Evolutionary conservation across 2,329 filamentous ascomycete species (phyloP).

Genomic region (Raffaelea arxii): DNA sequence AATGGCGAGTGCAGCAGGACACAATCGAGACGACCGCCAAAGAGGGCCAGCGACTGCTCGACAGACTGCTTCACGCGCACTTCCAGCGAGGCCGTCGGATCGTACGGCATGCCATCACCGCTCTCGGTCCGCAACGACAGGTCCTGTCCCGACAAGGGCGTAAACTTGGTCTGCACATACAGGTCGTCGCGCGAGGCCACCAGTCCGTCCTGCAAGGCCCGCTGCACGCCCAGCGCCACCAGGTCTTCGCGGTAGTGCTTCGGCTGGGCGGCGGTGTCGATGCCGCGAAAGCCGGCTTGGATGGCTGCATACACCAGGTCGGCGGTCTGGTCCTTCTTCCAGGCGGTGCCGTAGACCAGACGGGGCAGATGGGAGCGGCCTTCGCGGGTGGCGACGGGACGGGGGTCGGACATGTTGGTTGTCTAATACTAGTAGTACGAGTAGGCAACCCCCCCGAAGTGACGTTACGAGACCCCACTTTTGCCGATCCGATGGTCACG

Average conservation of each 20-base stretch:
- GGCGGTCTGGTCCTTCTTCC: constrained; percentile 64
- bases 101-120: constrained; percentile 45
- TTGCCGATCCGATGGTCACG: too few species aligned
- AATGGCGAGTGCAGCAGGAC: constrained; percentile 61
- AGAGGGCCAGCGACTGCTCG: constrained; percentile 54
- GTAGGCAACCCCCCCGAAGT: too few species aligned
- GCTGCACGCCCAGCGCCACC: constrained; percentile 57
- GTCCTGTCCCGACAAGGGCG: constrained; percentile 53
- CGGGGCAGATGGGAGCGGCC: constrained; percentile 33
- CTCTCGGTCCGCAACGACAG: too few species aligned
- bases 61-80: constrained; percentile 61
- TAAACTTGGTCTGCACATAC: constrained; percentile 80
- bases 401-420: constrained; percentile 4
- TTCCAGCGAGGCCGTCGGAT: constrained; percentile 43
- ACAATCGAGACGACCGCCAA: constrained; percentile 54
- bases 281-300: constrained; percentile 56
- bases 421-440: too few species aligned
- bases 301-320: constrained; percentile 61
- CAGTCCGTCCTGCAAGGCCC: constrained; percentile 49
- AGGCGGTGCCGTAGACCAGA: constrained; percentile 73
- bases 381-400: constrained; percentile 12
- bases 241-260: constrained; percentile 67
- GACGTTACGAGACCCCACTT: too few species aligned
- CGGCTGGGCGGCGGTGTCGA: constrained; percentile 74
- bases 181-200: constrained; percentile 43